Base-by-base conservation (phyloP, 2,329 filamentous ascomycete genomes). In the Hypoxylon sp. region DNA sequence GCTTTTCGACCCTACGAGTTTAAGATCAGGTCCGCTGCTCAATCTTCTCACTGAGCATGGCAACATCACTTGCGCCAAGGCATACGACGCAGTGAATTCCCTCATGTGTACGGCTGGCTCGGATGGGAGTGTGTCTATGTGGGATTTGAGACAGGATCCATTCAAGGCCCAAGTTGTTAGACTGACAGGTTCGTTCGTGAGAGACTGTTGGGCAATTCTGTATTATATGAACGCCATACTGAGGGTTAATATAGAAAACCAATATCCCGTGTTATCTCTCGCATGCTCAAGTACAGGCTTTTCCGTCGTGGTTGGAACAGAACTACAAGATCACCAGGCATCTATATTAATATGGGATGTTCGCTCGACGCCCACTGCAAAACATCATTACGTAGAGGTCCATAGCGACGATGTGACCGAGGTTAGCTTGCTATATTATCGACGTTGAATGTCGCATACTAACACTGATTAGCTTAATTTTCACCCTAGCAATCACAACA, bases 281-380 rank as follows among this genome's bases (percentile, higher is more conserved):
- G 90, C 91, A 1, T 88, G 89, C 70, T 87, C 85, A 52, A 79
- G 83, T 9, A 75, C 80, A 10, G 85, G 85, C 13, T 87, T 89
- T 72, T 84, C 88, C 3, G 81, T 95, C 17, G 92, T 90, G 22
- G 88, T 90, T 6, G 93, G 93, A 33, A 94, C 92, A 0, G 93
- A 95, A 75, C 83, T 92, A 39, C 86, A 88, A 44, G 87, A 90
- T 72, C 85, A 89, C 77, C 84, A 87, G 63, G 87, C 89, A 14
- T 87, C 86, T 5, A 87, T 92, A 51, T 75, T 87, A 44, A 80
- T 91, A 70, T 92, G 89, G 88, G 89, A 91, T 74, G 81, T 88
- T 46, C 85, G 88, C 50, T 82, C 83, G 24, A 80, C 82, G 1
- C 80, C 83, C 13, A 71, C 80, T 0, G 81, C 85, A 22, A 83